phyloP scores from a whole-genome alignment of 306 rosid genomes.

The Glycine latifolia region DNA sequence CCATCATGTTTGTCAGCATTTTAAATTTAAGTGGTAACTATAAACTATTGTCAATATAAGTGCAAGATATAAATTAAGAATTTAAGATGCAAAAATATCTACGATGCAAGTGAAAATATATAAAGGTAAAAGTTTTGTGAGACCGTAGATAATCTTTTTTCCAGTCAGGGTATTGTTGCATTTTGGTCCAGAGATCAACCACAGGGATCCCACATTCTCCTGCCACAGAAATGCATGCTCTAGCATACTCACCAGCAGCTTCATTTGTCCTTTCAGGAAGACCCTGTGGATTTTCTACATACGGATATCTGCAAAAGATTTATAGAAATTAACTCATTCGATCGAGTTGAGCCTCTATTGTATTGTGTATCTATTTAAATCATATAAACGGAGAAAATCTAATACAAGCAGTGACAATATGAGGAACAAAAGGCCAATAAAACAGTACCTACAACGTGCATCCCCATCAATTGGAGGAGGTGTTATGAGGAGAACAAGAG shows the following conservation, averaged over 20 bases:
- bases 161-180: conserved; percentile 78
- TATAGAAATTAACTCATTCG: not conserved
- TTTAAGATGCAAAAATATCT: not conserved
- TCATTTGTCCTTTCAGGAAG: conserved; percentile 90
- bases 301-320: conserved; percentile 61
- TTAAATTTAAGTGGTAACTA: not conserved
- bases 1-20: conserved; percentile 20
- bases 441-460: conserved; percentile 67
- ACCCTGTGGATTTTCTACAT: conserved; percentile 60
- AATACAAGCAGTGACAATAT: conserved; percentile 1
- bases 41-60: not conserved
- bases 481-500: conserved; percentile 70
- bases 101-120: not conserved
- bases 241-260: conserved; percentile 80
- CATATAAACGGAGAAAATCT: not conserved
- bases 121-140: not conserved
- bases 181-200: conserved; percentile 74
- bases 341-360: not conserved
- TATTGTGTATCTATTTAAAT: not conserved
- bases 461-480: conserved; percentile 95
- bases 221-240: conserved; percentile 71
- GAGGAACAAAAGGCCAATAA: conserved; percentile 19
- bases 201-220: conserved; percentile 64
- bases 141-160: conserved; percentile 66
- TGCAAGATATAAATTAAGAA: not conserved